These are phyloP conservation scores for Mycena rosella DNA, from an alignment of 768 basidiomycete species.

Conservation along the genomic window DNA sequence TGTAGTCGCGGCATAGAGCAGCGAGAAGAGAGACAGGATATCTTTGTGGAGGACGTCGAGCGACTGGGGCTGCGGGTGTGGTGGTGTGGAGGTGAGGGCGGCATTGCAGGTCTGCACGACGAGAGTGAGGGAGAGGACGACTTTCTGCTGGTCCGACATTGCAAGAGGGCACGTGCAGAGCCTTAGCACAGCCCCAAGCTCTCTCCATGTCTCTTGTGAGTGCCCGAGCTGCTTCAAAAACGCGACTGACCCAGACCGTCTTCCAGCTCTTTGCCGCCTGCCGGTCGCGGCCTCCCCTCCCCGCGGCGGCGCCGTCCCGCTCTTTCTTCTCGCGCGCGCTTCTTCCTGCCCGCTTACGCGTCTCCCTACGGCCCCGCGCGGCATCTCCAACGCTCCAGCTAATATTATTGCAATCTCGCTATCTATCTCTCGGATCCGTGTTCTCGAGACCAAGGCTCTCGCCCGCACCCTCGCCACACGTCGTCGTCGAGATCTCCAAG, in stretches of 20 bases:
- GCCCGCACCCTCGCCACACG: conserved; percentile 68
- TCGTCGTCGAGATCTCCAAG: conserved; percentile 77
- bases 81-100: conserved; percentile 47
- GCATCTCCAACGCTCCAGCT: conserved; percentile 30
- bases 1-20: conserved; percentile 68
- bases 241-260: conserved; percentile 33
- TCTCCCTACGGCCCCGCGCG: conserved; percentile 16
- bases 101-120: conserved; percentile 54
- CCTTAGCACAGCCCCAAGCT: background rate
- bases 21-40: conserved; percentile 66
- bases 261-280: conserved; percentile 33
- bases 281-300: conserved; percentile 29
- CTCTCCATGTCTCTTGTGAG: conserved; percentile 14
- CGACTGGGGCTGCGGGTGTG: conserved; percentile 40
- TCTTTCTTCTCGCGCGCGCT: conserved; percentile 31
- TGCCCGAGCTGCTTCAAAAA: conserved; percentile 4
- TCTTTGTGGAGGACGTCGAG: conserved; percentile 65
- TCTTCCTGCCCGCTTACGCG: conserved; percentile 24
- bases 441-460: conserved; percentile 62
- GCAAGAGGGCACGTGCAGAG: conserved; percentile 1
- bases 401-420: conserved; percentile 42
- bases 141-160: conserved; percentile 59
- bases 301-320: conserved; percentile 15
- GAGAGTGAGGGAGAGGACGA: conserved; percentile 39
- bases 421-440: conserved; percentile 58